Base-by-base conservation (phyloP, 192 early-diverging fungal species). In the Backusella macrospora region DNA sequence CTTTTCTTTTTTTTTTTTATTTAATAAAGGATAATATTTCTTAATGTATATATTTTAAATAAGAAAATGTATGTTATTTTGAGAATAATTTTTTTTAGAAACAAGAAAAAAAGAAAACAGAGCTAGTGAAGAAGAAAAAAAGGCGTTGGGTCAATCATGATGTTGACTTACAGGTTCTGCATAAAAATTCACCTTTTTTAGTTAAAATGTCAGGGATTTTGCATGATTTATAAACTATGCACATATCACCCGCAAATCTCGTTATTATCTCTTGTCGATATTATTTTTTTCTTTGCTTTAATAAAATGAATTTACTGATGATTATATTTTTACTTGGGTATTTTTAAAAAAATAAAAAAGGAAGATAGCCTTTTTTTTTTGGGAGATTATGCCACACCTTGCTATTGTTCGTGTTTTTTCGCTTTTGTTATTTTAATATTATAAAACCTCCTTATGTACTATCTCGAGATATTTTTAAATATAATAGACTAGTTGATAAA, bases 131-230 rank as follows among this genome's bases (percentile, higher is more conserved):
- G 2, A 34, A 34, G 14, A n/a, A 18, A 55, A 23, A 10, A 12
- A 21, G 21, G 49, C 49, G 21, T 10, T 23, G 49, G 23, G 49
- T 55, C 21, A 55, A 55, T 21, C 49, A 55, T 55, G 21, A 55
- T 55, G 49, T 23, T 55, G 52, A 55, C 23, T 21, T 55, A 55
- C 52, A 55, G 21, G 0, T 18, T 23, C 23, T 55, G 52, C 52
- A 55, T 55, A 55, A 55, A 55, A 55, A 55, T 55, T 55, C 52
- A 55, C 52, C 52, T 23, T 26, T 55, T 55, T 55, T 26, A 5
- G 52, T 55, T 55, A 55, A 55, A 55, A 55, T 55, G 52, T 55
- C 52, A 55, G 52, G 52, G 52, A 55, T 55, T 55, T 55, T 46
- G 45, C 9, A 55, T 55, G 52, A 8, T 10, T 21, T 9, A 52